Evolutionary conservation across 2,329 filamentous ascomycete genomes (phyloP), one percentile per base, ranked within the genome.

Genomic region (Penicillium sp.): DNA sequence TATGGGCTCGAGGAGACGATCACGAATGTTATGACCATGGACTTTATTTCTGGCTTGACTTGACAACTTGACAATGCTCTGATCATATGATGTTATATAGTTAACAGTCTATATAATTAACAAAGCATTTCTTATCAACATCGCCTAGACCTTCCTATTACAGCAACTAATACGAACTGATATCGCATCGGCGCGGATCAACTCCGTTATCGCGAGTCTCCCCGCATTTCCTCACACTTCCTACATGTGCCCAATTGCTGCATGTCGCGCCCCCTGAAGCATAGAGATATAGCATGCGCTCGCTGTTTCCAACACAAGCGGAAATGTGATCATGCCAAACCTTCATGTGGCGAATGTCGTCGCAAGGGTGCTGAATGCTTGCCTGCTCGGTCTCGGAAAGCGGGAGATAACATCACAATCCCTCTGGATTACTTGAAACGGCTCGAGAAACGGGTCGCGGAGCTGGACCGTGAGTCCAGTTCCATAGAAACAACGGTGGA

Each of bases 291-390:
- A 50, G 67, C 67, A 48, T 69, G 66, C 45, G 61, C 64, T 49
- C 67, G 67, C 49, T 69, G 66, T 50, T 69, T 69, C 46, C 67
- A 61, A n/a, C 53, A 69, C 21, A 69, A 69, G 54, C 64, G 67
- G 21, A 69, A 65, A 62, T 69, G 67, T 60, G 67, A 69, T 49
- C 67, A 69, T 58, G 62, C 44, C 19, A 69, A 68, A 49, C 67
- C 67, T 29, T 64, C 55, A n/a, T 69, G 67, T 55, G 66, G 67
- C 40, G 67, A 69, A 59, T 69, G 67, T 55, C 59, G 55, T 16
- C 66, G 66, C 21, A 66, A 68, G 60, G 63, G 65, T 9, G 65
- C 66, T 6, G 67, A 69, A 53, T 69, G 66, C 55, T 53, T 69
- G 13, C 67, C 67, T 16, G 65, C 62, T 5, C 61, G 62, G 46